Evolutionary conservation across 768 basidiomycete species (phyloP).

Genomic region (Suillus plorans): DNA sequence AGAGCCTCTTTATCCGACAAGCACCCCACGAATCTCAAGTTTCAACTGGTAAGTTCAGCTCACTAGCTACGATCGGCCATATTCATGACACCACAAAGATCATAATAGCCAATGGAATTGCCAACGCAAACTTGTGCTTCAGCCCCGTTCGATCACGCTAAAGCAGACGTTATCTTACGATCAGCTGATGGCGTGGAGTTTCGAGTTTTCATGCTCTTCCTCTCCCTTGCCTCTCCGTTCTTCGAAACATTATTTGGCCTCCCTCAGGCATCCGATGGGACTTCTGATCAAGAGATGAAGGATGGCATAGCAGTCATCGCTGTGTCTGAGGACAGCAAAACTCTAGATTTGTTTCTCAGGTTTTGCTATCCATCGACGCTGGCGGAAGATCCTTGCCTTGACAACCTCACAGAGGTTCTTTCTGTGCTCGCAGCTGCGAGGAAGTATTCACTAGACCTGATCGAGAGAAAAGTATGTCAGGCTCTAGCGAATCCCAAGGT

Average conservation of each 20-base stretch:
- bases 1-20: neutral
- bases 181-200: constrained; percentile 26
- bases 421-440: constrained; percentile 19
- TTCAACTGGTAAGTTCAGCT: neutral
- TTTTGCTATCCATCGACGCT: constrained; percentile 27
- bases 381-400: constrained; percentile 18
- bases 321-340: constrained; percentile 20
- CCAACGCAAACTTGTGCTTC: neutral
- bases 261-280: constrained; percentile 16
- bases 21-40: neutral
- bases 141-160: constrained; percentile 8
- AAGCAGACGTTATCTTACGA: constrained; percentile 16
- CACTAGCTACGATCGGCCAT: neutral
- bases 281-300: constrained; percentile 3
- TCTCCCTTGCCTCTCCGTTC: constrained; percentile 28
- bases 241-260: constrained; percentile 29
- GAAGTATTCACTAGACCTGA: constrained; percentile 24
- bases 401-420: constrained; percentile 19
- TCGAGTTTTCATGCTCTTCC: constrained; percentile 25
- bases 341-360: constrained; percentile 17
- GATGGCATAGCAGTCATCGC: constrained; percentile 12
- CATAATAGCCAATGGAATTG: neutral
- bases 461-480: constrained; percentile 15
- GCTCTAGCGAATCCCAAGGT: constrained; percentile 15
- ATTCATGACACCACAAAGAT: neutral